A percentile compares a stretch with the other conserved stretches of the same genome.
Evolutionary conservation across 2,329 filamentous ascomycete genomes (phyloP).

Genomic region (Ascochyta fabae): DNA sequence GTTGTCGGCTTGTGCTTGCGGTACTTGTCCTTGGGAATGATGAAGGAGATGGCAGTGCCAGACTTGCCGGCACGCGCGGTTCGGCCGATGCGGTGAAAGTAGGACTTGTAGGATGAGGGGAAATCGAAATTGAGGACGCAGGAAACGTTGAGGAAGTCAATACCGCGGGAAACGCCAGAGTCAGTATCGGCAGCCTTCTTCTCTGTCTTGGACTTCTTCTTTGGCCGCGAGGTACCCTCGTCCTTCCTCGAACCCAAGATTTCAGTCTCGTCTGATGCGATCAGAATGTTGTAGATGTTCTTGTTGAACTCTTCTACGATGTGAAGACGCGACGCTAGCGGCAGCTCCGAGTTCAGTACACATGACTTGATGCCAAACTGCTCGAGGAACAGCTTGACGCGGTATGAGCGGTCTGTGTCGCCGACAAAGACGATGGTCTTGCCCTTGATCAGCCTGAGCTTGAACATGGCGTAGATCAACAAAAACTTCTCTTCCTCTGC

Average conservation of each 20-base stretch:
- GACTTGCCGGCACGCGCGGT: conserved; percentile 90
- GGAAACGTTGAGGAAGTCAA: conserved; percentile 91
- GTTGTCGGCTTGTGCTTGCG: conserved; percentile 89
- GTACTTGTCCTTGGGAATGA: conserved; percentile 80
- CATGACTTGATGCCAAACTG: conserved; percentile 95
- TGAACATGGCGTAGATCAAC: conserved; percentile 91
- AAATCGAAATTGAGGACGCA: conserved; percentile 95
- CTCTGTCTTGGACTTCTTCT: conserved; percentile 64
- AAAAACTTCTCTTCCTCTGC: conserved; percentile 98
- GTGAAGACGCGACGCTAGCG: conserved; percentile 90
- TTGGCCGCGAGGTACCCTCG: conserved; percentile 48
- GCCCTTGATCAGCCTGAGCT: conserved; percentile 90
- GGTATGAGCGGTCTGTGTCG: conserved; percentile 88
- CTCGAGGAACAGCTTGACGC: conserved; percentile 92
- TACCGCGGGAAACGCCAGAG: conserved; percentile 92
- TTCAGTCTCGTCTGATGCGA: conserved; percentile 91
- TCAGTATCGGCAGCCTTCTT: conserved; percentile 74
- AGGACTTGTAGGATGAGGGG: conserved; percentile 84
- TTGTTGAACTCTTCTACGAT: conserved; percentile 98
- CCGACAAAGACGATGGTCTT: conserved; percentile 87
- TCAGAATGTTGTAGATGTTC: conserved; percentile 96
- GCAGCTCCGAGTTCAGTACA: conserved; percentile 91
- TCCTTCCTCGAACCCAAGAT: conserved; percentile 67
- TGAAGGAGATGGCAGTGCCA: conserved; percentile 95
- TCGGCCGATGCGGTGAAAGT: conserved; percentile 95